phyloP scores from a whole-genome alignment of 176 grass and related monocot genomes.

The Eragrostis curvula region DNA sequence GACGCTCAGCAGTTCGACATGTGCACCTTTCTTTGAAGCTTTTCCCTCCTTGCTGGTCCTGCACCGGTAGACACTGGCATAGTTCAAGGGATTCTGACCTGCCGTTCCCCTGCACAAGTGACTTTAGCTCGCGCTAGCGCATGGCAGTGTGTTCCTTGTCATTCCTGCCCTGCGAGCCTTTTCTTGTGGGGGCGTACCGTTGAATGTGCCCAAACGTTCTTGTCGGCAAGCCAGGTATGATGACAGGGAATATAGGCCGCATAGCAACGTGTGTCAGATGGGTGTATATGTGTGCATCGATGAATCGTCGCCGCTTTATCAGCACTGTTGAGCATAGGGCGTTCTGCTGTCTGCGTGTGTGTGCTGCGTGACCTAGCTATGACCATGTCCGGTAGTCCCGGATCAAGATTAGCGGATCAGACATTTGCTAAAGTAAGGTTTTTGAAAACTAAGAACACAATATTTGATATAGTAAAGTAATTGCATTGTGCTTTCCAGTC shows the following conservation, averaged over 20 bases:
- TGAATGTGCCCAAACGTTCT: slow-evolving; percentile 54
- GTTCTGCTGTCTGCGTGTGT: neutral
- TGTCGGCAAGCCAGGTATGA: slow-evolving; percentile 48
- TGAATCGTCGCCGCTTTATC: slow-evolving; percentile 25
- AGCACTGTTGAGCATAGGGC: slow-evolving; percentile 4
- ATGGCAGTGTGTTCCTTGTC: slow-evolving; percentile 51
- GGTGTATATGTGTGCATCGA: neutral
- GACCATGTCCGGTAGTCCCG: neutral
- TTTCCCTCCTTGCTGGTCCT: slow-evolving; percentile 36
- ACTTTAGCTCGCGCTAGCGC: slow-evolving; percentile 26
- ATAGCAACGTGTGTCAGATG: neutral
- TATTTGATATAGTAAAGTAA: slow-evolving; percentile 37
- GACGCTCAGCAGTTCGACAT: too few species aligned
- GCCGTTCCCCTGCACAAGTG: slow-evolving; percentile 32
- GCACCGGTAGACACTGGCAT: slow-evolving; percentile 49
- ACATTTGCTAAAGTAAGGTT: neutral
- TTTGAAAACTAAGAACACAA: neutral
- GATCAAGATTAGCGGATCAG: neutral
- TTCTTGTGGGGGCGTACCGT: slow-evolving; percentile 25
- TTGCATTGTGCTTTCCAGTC: slow-evolving; percentile 18
- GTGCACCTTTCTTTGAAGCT: neutral
- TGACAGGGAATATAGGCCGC: slow-evolving; percentile 30
- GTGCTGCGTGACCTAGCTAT: neutral
- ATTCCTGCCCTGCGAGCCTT: slow-evolving; percentile 17
- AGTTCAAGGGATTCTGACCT: slow-evolving; percentile 51